Evolutionary conservation across 176 grass and related monocot genomes (phyloP), one percentile per base, ranked within the genome.

Genomic region (Musa troglodytarum): DNA sequence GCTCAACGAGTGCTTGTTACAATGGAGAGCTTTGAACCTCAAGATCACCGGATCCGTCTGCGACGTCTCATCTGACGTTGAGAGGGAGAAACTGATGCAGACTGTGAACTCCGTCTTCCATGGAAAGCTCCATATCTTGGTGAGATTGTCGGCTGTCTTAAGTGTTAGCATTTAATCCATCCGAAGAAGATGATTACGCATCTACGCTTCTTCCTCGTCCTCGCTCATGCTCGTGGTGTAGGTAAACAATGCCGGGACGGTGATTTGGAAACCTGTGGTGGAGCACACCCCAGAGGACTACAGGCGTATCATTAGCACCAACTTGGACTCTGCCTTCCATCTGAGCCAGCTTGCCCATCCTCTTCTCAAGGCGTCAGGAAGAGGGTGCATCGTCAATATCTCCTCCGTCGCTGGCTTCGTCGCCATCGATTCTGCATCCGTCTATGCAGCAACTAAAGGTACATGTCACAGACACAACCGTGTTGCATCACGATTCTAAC

Each of bases 311-410:
- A 88, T 88, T 81, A 82, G 67, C 69, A 78, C 78, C 19, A 88
- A 84, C 82, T 59, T 88, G 6, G 86, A 84, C 20, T 72, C 86
- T 1, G 73, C 74, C 68, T 88, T 84, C 75, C 82, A 88, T 76
- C 70, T 84, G 28, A 71, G 63, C 62, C 78, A 73, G 34, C 86
- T 88, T 21, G 67, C 81, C 53, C 81, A 83, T 68, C 78, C 86
- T 34, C 86, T 87, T 70, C 78, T 87, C 53, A 65, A 7, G 26
- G 52, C 28, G 0, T 1, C 25, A 2, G 74, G 74, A 9, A 13
- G 68, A 26, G 69, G 61, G 63, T 63, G 9, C 19, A 75, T 87
- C 15, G 68, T 83, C 19, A 28, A 77, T 81, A 83, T 83, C 50
- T 88, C 81, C 49, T 81, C 81, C 29, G 56, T 81, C 10, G 49